These are phyloP conservation scores for Euphorbia pulcherrima DNA, from an alignment of 345 rosid genomes.

Conservation along the genomic window DNA sequence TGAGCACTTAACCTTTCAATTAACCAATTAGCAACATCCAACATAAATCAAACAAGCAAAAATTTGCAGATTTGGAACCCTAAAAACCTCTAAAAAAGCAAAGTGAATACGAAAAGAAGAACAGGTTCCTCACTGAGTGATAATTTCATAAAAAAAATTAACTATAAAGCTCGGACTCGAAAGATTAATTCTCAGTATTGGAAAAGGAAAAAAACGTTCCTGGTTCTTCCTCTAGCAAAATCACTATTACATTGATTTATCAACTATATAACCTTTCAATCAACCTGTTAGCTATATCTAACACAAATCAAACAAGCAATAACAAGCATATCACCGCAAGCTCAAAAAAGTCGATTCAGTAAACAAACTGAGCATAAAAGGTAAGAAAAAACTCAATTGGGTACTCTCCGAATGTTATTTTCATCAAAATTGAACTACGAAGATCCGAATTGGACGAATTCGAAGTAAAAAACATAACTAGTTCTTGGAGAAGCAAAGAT, in stretches of 20 bases:
- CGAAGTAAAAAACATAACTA: not conserved
- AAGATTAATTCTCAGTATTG: too few relatives aligned
- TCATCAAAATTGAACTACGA: not conserved
- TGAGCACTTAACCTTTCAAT: constrained; percentile 2
- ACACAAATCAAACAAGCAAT: too few relatives aligned
- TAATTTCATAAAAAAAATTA: constrained; percentile 1
- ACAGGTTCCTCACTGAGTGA: too few relatives aligned
- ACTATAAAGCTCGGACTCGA: too few relatives aligned
- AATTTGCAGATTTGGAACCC: not conserved
- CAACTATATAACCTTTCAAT: too few relatives aligned
- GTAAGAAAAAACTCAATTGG: not conserved
- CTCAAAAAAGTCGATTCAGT: not conserved
- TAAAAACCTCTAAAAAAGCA: too few relatives aligned
- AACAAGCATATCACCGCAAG: too few relatives aligned
- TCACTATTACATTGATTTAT: too few relatives aligned
- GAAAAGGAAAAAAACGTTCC: too few relatives aligned
- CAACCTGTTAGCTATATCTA: too few relatives aligned
- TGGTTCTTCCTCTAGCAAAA: too few relatives aligned
- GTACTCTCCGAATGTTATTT: not conserved
- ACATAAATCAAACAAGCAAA: constrained; percentile 8
- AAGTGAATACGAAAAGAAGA: too few relatives aligned
- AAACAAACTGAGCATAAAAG: not conserved
- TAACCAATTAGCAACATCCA: constrained; percentile 15
- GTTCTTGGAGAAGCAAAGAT: not conserved
- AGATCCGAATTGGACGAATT: constrained; percentile 2